phyloP scores from a whole-genome alignment of 2,329 filamentous ascomycete species.

The Zelopaecilomyces penicillatus region DNA sequence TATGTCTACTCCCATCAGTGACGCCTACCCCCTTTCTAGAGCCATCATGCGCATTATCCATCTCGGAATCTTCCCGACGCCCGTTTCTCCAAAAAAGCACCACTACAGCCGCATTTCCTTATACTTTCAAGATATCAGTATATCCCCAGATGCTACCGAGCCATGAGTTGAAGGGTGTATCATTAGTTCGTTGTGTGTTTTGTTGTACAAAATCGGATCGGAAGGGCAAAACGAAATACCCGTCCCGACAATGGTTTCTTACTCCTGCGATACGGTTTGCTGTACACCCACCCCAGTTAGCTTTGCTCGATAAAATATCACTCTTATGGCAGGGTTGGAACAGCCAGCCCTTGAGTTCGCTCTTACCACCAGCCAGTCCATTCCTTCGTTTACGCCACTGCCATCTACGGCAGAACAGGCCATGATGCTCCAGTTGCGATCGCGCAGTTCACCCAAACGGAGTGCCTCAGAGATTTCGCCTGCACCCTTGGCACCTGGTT shows the following conservation, averaged over 20 bases:
- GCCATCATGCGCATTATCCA: conserved; percentile 4
- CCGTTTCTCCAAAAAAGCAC: neutral
- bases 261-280: conserved; percentile 31
- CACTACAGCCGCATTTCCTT: no score
- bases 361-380: conserved; percentile 95
- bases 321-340: neutral
- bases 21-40: neutral
- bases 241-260: conserved; percentile 9
- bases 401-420: conserved; percentile 95
- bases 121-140: conserved; percentile 13
- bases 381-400: conserved; percentile 88
- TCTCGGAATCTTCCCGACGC: conserved; percentile 2
- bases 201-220: conserved; percentile 23
- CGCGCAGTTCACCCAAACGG: conserved; percentile 80
- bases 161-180: conserved; percentile 17
- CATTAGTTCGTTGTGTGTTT: conserved; percentile 18
- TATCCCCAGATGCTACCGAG: conserved; percentile 20
- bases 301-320: conserved; percentile 1
- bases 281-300: conserved; percentile 8
- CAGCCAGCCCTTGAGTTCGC: neutral
- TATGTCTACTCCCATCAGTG: conserved; percentile 4
- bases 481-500: conserved; percentile 91
- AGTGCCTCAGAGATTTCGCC: conserved; percentile 94
- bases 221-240: conserved; percentile 10
- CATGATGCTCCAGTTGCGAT: conserved; percentile 98